phyloP scores from a whole-genome alignment of 495 filamentous ascomycete species.

The Terfezia boudieri region DNA sequence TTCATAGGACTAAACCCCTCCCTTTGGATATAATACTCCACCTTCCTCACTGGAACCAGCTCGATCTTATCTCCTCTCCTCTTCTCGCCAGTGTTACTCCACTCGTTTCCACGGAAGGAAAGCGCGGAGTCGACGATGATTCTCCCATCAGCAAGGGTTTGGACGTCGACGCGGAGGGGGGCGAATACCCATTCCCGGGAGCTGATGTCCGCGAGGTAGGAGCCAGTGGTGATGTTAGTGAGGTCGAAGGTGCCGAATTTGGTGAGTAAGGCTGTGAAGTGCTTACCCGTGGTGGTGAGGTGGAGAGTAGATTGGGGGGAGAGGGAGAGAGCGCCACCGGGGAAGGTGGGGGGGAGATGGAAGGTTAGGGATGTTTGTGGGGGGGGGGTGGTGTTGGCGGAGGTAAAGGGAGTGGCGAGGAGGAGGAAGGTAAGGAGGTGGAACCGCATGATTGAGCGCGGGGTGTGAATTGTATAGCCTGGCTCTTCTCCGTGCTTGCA shows the following conservation, averaged over 20 bases:
- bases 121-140: slow-evolving; percentile 43
- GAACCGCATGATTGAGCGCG: background rate
- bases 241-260: slow-evolving; percentile 49
- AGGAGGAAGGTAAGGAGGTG: slow-evolving; percentile 6
- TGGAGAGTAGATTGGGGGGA: slow-evolving; percentile 47
- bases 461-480: background rate
- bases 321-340: slow-evolving; percentile 28
- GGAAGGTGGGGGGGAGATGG: slow-evolving; percentile 26
- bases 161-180: slow-evolving; percentile 54
- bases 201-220: slow-evolving; percentile 63
- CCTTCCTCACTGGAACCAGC: slow-evolving; percentile 7
- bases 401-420: slow-evolving; percentile 7
- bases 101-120: slow-evolving; percentile 71
- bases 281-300: slow-evolving; percentile 30
- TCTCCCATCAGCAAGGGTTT: slow-evolving; percentile 21
- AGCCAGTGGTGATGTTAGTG: slow-evolving; percentile 37
- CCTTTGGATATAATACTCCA: slow-evolving; percentile 15
- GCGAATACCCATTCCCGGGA: slow-evolving; percentile 49
- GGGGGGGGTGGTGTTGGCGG: slow-evolving; percentile 4
- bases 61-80: slow-evolving; percentile 25
- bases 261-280: slow-evolving; percentile 36
- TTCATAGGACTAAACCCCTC: slow-evolving; percentile 29
- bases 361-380: slow-evolving; percentile 7
- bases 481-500: too few relatives aligned
- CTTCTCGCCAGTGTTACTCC: slow-evolving; percentile 55